A percentile compares a stretch with the other conserved stretches of the same genome.
Conservation (phyloP, 192 early-diverging fungal species). For the Gamsiella multidivaricata region DNA sequence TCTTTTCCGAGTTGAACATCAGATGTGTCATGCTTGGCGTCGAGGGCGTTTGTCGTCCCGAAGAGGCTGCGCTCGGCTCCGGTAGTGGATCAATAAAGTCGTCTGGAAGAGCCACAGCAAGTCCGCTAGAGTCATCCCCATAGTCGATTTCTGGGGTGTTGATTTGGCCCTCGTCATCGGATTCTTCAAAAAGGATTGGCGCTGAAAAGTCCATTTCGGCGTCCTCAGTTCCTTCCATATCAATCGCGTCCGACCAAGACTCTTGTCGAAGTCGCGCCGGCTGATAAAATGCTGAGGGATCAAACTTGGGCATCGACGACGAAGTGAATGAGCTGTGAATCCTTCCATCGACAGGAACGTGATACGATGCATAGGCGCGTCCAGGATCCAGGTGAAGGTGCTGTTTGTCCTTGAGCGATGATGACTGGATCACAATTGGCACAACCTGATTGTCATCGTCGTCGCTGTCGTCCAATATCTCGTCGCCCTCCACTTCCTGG, state of each 20-base stretch:
- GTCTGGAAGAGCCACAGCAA: constrained; percentile 42
- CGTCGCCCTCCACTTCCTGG: constrained; percentile 27
- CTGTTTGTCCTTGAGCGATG: constrained; percentile 13
- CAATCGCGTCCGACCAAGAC: constrained; percentile 60
- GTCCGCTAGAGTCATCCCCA: constrained; percentile 32
- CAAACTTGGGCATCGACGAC: constrained; percentile 37
- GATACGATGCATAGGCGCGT: constrained; percentile 23
- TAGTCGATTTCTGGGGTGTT: constrained; percentile 8
- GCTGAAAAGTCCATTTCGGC: constrained; percentile 55
- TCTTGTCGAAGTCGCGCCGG: constrained; percentile 48
- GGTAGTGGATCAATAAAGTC: constrained; percentile 49
- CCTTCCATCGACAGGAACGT: neutral
- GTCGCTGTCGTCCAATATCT: constrained; percentile 10
- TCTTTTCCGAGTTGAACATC: constrained; percentile 33
- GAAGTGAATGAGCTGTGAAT: constrained; percentile 7
- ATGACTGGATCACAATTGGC: constrained; percentile 34
- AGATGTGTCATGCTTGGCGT: constrained; percentile 30
- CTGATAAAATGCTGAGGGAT: constrained; percentile 42
- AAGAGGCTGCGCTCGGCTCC: constrained; percentile 10
- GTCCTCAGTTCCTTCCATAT: constrained; percentile 52
- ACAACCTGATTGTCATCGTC: constrained; percentile 37
- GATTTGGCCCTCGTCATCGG: constrained; percentile 22
- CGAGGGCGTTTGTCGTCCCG: constrained; percentile 26
- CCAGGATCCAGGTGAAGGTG: constrained; percentile 11
- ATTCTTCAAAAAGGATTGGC: constrained; percentile 52